These are phyloP conservation scores for Trichoderma koningii DNA, from an alignment of 2,329 filamentous ascomycete species.

Conservation along the genomic window DNA sequence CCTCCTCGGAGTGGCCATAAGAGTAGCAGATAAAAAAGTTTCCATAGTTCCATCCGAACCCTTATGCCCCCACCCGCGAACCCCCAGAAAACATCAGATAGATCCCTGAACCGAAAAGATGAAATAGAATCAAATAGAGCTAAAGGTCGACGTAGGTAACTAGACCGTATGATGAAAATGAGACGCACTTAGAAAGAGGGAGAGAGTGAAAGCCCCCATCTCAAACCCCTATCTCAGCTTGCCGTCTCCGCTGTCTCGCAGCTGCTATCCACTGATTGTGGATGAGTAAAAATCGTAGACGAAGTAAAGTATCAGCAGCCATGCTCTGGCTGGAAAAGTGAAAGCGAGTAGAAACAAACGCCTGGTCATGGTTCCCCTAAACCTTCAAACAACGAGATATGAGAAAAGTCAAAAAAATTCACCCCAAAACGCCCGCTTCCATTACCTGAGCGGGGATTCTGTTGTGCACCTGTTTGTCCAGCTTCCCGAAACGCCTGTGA, in stretches of 20 bases:
- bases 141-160: constrained; percentile 1
- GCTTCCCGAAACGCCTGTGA: constrained; percentile 18
- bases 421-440: constrained; percentile 37
- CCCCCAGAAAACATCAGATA: not conserved
- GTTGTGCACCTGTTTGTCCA: constrained; percentile 8
- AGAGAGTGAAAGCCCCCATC: not conserved
- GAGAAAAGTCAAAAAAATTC: constrained; percentile 19
- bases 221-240: not conserved
- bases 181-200: not conserved
- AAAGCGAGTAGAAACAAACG: constrained; percentile 11
- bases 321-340: not conserved
- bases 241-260: not conserved
- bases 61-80: not conserved
- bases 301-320: constrained; percentile 3
- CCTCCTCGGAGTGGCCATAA: not conserved
- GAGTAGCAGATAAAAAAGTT: not conserved
- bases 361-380: constrained; percentile 22
- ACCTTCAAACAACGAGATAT: constrained; percentile 14
- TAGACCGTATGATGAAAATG: constrained; percentile 1
- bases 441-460: constrained; percentile 27
- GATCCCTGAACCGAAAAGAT: not conserved
- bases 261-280: not conserved
- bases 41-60: not conserved
- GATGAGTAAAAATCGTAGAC: not conserved
- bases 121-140: not conserved